Conservation (phyloP, 352 stramenopile species). For the Pythium phragmiticola region DNA sequence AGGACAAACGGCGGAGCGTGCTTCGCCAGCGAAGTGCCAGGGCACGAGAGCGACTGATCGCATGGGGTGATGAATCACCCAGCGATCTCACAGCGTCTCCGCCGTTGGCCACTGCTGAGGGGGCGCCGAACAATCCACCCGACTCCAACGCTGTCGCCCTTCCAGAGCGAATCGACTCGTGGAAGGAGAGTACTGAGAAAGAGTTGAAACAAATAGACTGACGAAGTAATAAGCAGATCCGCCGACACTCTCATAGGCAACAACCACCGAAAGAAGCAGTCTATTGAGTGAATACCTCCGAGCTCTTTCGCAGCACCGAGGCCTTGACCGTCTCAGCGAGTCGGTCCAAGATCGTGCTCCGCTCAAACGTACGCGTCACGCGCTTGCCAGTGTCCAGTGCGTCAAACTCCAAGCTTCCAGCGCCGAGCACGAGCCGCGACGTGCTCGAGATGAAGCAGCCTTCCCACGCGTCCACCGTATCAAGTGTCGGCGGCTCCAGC, state of each 20-base stretch:
- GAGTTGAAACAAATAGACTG: slow-evolving; percentile 34
- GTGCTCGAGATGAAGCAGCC: slow-evolving; percentile 85
- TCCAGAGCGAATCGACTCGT: slow-evolving; percentile 12
- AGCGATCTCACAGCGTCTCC: not conserved
- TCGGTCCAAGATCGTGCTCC: slow-evolving; percentile 40
- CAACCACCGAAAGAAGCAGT: not conserved
- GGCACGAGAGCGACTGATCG: slow-evolving; percentile 24
- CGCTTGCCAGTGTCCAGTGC: slow-evolving; percentile 32
- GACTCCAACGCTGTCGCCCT: not conserved
- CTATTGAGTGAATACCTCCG: slow-evolving; percentile 39
- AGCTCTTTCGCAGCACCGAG: slow-evolving; percentile 54
- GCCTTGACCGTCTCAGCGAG: slow-evolving; percentile 46
- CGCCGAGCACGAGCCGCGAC: slow-evolving; percentile 71
- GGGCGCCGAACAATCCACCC: not conserved
- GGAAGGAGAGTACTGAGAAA: slow-evolving; percentile 14
- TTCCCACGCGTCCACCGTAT: slow-evolving; percentile 61
- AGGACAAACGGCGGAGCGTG: slow-evolving; percentile 33
- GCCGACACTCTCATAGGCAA: not conserved
- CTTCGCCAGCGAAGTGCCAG: slow-evolving; percentile 32
- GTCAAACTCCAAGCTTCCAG: slow-evolving; percentile 48
- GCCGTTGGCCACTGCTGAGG: not conserved
- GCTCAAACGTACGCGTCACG: slow-evolving; percentile 33
- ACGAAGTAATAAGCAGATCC: slow-evolving; percentile 20
- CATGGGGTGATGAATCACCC: slow-evolving; percentile 29
- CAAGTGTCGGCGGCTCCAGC: slow-evolving; percentile 48